phyloP scores from a whole-genome alignment of 139 green algal species.

The Coccomyxa sp. region DNA sequence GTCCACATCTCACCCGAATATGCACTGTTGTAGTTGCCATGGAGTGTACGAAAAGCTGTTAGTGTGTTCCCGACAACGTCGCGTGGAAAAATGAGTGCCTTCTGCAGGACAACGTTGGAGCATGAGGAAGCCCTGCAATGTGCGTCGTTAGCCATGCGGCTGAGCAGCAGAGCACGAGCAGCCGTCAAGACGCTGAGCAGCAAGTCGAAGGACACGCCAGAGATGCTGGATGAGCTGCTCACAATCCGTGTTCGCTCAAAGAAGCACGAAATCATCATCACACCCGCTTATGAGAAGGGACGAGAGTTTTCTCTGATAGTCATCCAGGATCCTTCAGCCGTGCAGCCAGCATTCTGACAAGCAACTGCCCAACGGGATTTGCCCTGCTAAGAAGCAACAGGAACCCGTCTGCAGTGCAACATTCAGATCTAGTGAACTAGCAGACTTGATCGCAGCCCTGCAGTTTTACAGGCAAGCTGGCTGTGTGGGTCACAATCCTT shows the following conservation, averaged over 20 bases:
- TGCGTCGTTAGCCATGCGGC: conserved; percentile 44
- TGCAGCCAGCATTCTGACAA: not conserved
- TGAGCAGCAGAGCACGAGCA: conserved; percentile 70
- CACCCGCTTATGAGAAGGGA: conserved; percentile 70
- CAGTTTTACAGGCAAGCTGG: too few species aligned
- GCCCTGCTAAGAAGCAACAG: too few species aligned
- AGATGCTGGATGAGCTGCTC: conserved; percentile 81
- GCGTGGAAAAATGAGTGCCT: not conserved
- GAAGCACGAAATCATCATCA: conserved; percentile 89
- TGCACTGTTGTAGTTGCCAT: not conserved
- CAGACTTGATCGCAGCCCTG: too few species aligned
- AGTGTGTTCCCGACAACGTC: not conserved
- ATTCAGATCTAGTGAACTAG: too few species aligned
- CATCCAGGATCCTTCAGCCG: conserved; percentile 59
- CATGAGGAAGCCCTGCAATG: conserved; percentile 73
- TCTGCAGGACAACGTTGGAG: conserved; percentile 66
- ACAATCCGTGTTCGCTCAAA: conserved; percentile 77
- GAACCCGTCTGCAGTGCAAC: too few species aligned
- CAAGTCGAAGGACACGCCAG: conserved; percentile 23
- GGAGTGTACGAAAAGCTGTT: not conserved
- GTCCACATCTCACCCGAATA: not conserved
- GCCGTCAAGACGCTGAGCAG: conserved; percentile 63
- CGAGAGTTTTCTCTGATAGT: conserved; percentile 70
- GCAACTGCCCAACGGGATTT: too few species aligned
- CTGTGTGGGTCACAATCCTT: too few species aligned